Evolutionary conservation across 257 asterid genomes (phyloP), one percentile per base, ranked within the genome.

Genomic region (Lycium ferocissimum): DNA sequence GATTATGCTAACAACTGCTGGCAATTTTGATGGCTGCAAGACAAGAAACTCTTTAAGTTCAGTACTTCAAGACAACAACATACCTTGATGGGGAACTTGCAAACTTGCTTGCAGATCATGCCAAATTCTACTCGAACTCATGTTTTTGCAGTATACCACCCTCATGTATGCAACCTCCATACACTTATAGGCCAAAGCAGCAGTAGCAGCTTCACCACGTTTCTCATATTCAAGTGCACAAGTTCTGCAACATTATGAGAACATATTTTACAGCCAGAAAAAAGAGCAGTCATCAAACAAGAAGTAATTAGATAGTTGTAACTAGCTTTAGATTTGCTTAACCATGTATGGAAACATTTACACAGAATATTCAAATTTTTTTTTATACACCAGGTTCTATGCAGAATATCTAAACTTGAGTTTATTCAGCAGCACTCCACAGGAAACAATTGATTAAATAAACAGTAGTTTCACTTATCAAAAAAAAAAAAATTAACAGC

Each of bases 171-270:
- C 95, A 88, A 94, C 98, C 89, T 96, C 98, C 93, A 91, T 85
- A 83, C 99, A 94, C 88, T 96, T 96, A 89, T 92, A 94, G 87
- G 97, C 95, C 93, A 96, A 88, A 81, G 98, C 93, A 86, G 98
- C 98, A 80, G 94, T 91, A 83, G 95, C 95, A 93, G 92, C 82
- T 86, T 96, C 97, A 84, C 88, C 89, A 86, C 89, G 88, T 84
- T 91, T 92, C 88, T 93, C 95, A 78, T 93, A 94, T 71, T 91
- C 97, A 80, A 43, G 86, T 85, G 97, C 98, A 89, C 98, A 93
- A 54, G 85, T 83, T 89, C 99, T 96, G 98, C 90, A 91, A 62
- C 82, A 85, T 85, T 69, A 71, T 69, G 59, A 65, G 84, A 85
- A 84, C 58, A 82, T 75, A 85, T 71, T 72, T 86, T 66, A 85